Evolutionary conservation across 2,329 filamentous ascomycete species (phyloP), one percentile per base, ranked within the genome.

Genomic region (Catunica adiposa): DNA sequence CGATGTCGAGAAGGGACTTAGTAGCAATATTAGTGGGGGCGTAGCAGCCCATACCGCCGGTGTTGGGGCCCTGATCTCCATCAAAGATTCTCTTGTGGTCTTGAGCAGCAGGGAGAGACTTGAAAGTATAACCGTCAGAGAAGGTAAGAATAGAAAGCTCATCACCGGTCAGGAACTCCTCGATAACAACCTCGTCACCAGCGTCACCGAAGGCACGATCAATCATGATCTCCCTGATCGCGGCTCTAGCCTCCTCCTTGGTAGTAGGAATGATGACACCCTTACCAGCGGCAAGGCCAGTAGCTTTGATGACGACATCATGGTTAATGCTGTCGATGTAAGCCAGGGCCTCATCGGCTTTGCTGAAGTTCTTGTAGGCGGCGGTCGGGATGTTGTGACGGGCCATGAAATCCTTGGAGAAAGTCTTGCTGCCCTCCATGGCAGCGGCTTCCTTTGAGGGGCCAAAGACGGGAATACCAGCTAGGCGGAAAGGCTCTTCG

Each of bases 331-430:
- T 74, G 61, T 89, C 82, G 53, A 97, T 72, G 66, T 97, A 94
- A 62, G 79, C 71, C 61, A 75, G 73, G 14, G 89, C 89, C 50
- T 79, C 72, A 56, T 83, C 78, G 68, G 85, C 89, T 63, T 86
- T 76, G 67, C 75, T 80, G 66, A 97, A 96, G 72, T 94, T 96
- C 68, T 84, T 80, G 71, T 95, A 97, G 40, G 79, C 80, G 15
- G 92, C 92, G 1, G 92, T 97, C 38, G 90, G 89, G 63, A 98
- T 94, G 63, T 78, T 77, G 70, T 94, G 81, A 61, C 83, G 82
- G 69, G 85, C 83, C 92, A 97, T 98, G 66, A 97, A 97, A 68
- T 97, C 89, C 68, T 98, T 98, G 60, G 86, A 89, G 68, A 94
- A 97, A 9, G 90, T 86, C 74, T 98, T 98, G 71, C 86, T 94